Percentiles rank a stretch among this genome's conserved stretches.
These are phyloP conservation scores for Diplodia intermedia DNA, from an alignment of 2,329 filamentous ascomycete genomes.

Conservation along the genomic window DNA sequence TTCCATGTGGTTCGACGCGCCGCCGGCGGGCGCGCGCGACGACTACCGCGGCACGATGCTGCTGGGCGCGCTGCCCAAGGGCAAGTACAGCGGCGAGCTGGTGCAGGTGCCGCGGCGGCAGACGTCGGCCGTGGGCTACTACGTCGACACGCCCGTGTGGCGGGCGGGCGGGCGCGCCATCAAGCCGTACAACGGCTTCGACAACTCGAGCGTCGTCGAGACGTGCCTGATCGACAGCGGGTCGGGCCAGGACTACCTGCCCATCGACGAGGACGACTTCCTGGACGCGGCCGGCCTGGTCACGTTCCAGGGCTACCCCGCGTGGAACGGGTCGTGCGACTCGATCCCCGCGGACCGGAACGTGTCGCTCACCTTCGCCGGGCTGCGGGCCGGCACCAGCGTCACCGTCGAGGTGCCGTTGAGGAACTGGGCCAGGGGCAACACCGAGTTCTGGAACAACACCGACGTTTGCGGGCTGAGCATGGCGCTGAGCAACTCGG, in stretches of 20 bases:
- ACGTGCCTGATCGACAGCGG: constrained; percentile 45
- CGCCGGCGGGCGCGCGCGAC: constrained; percentile 36
- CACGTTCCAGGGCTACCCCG: background rate
- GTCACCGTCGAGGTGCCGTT: constrained; percentile 11
- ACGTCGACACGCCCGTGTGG: background rate
- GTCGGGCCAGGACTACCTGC: constrained; percentile 38
- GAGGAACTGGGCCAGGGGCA: constrained; percentile 1
- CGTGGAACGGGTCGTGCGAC: constrained; percentile 1
- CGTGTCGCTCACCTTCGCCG: background rate
- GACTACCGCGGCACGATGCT: constrained; percentile 43
- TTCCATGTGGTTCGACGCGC: constrained; percentile 48
- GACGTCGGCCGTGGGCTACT: constrained; percentile 4
- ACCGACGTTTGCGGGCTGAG: background rate
- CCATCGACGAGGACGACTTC: constrained; percentile 36
- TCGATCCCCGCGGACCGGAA: background rate
- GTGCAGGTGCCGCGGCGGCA: constrained; percentile 40
- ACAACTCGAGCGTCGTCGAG: constrained; percentile 14
- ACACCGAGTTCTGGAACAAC: background rate
- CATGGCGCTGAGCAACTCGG: constrained; percentile 38
- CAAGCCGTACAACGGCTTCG: background rate
- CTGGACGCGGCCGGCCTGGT: constrained; percentile 33
- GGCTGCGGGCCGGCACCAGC: constrained; percentile 33
- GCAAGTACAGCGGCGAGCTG: constrained; percentile 45
- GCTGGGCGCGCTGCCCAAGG: constrained; percentile 45
- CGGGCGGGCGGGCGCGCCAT: background rate